phyloP scores from a whole-genome alignment of 352 stramenopile species.

The Pythium grandisporangium region DNA sequence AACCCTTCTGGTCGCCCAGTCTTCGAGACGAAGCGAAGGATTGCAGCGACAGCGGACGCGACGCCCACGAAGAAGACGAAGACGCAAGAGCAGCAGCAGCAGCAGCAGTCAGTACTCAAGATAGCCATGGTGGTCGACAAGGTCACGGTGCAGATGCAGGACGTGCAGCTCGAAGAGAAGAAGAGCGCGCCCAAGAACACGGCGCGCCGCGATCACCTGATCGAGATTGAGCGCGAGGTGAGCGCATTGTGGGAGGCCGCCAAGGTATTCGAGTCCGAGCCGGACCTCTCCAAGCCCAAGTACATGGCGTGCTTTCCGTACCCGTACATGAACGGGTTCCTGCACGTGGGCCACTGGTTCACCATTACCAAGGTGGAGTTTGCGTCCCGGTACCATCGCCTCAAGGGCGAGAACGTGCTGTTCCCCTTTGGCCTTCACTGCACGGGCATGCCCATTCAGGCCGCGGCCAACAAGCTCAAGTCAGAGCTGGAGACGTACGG shows the following conservation, averaged over 20 bases:
- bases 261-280: conserved; percentile 88
- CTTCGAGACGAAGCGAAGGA: too few species aligned
- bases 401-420: conserved; percentile 98
- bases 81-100: not conserved
- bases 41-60: too few species aligned
- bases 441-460: conserved; percentile 99
- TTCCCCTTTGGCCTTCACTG: conserved; percentile 99
- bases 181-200: conserved; percentile 59
- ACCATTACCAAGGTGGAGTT: conserved; percentile 98
- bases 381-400: conserved; percentile 89
- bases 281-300: conserved; percentile 81
- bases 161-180: conserved; percentile 70
- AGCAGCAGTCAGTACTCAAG: not conserved
- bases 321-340: conserved; percentile 99
- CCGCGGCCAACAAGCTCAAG: conserved; percentile 99
- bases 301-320: conserved; percentile 99
- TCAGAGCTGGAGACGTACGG: conserved; percentile 94
- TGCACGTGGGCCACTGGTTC: conserved; percentile 98
- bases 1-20: too few species aligned
- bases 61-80: too few species aligned
- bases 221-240: conserved; percentile 88
- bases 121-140: conserved; percentile 35
- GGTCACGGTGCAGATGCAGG: conserved; percentile 72
- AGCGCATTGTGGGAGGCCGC: conserved; percentile 83
- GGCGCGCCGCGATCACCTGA: conserved; percentile 84